A percentile compares a stretch with the other conserved stretches of the same genome.
Conservation (phyloP, 2,329 filamentous ascomycete species). For the Fusarium dimerum region DNA sequence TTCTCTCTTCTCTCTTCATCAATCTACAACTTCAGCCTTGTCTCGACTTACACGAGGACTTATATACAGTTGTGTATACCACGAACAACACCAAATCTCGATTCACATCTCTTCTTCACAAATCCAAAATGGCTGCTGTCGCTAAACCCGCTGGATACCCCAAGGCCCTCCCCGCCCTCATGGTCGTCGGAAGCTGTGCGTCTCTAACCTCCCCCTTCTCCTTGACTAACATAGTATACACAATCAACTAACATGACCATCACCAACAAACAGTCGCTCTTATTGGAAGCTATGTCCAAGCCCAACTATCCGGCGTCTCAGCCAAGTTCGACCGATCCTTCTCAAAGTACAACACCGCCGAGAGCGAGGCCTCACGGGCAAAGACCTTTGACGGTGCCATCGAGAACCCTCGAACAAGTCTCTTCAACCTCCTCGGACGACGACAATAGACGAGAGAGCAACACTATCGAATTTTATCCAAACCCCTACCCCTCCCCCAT, state of each 20-base stretch:
- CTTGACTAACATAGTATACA: not conserved
- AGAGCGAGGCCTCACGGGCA: slow-evolving; percentile 37
- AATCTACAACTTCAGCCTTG: not conserved
- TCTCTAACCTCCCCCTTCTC: not conserved
- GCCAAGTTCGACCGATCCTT: slow-evolving; percentile 40
- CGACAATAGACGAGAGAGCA: slow-evolving; percentile 20
- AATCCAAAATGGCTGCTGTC: slow-evolving; percentile 19
- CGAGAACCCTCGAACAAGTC: slow-evolving; percentile 36
- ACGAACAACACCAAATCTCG: not conserved
- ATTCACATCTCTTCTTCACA: not conserved
- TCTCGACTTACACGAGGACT: slow-evolving; percentile 11
- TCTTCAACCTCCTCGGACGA: slow-evolving; percentile 38
- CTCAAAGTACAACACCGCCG: slow-evolving; percentile 38
- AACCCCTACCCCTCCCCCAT: not conserved
- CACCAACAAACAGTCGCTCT: slow-evolving; percentile 20
- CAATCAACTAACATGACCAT: too few species aligned
- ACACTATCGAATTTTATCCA: not conserved
- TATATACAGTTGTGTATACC: too few species aligned
- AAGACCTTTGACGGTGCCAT: slow-evolving; percentile 35
- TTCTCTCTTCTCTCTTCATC: not conserved
- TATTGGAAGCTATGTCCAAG: slow-evolving; percentile 35
- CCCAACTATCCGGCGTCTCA: slow-evolving; percentile 36
- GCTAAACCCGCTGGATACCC: slow-evolving; percentile 14
- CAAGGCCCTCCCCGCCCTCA: slow-evolving; percentile 21
- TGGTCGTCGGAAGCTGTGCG: slow-evolving; percentile 18